These are phyloP conservation scores for Nymphaea thermarum DNA, from an alignment of 164 flowering plant species.

Conservation along the genomic window DNA sequence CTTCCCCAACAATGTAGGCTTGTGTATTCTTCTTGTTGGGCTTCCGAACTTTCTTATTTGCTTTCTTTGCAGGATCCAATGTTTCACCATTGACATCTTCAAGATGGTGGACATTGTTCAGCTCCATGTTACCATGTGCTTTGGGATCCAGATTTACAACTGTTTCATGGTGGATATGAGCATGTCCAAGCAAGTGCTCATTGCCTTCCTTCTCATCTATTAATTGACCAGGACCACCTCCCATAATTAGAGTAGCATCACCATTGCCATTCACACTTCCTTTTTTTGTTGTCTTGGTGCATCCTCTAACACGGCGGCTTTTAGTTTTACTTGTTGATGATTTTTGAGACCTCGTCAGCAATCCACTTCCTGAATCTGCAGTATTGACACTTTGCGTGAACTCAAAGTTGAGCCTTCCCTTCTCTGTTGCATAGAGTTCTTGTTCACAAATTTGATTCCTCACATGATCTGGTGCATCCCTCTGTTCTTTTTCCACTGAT, in stretches of 20 bases:
- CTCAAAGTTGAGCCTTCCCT: background rate
- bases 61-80: slow-evolving; percentile 4
- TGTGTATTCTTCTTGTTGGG: slow-evolving; percentile 3
- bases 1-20: slow-evolving; percentile 1
- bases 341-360: background rate
- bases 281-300: no score
- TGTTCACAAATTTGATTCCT: background rate
- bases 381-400: background rate
- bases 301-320: no score
- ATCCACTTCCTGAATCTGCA: background rate
- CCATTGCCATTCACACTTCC: no score
- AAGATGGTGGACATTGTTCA: background rate
- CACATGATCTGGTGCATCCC: background rate
- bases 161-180: no score
- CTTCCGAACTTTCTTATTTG: background rate
- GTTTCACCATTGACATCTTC: slow-evolving; percentile 3
- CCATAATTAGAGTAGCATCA: no score
- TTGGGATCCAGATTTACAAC: no score
- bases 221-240: no score
- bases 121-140: no score
- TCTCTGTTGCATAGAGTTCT: background rate
- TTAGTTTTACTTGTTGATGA: no score
- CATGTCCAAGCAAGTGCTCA: no score
- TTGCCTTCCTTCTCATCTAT: no score
- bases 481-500: background rate